phyloP scores from a whole-genome alignment of 2,329 filamentous ascomycete genomes.

The Xylaria sp. region DNA sequence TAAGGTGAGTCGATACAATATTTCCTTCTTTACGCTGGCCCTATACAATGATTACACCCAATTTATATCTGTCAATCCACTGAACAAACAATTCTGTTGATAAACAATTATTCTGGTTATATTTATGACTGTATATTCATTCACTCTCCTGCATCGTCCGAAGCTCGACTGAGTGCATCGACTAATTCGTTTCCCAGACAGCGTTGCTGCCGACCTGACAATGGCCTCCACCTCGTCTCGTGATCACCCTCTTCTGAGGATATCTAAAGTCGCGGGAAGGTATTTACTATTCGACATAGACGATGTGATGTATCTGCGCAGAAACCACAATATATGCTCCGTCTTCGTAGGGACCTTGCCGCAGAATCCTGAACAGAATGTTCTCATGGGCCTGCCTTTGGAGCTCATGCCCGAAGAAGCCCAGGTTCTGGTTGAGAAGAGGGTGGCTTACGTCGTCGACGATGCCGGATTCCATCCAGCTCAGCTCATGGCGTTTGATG shows the following conservation, averaged over 20 bases:
- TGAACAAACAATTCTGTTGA: conserved; percentile 54
- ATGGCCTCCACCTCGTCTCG: conserved; percentile 20
- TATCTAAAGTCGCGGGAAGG: conserved; percentile 72
- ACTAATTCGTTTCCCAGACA: conserved; percentile 20
- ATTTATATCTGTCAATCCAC: conserved; percentile 78
- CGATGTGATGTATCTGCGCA: conserved; percentile 70
- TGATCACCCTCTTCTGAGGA: conserved; percentile 52
- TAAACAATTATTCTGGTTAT: conserved; percentile 41
- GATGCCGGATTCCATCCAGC: conserved; percentile 66
- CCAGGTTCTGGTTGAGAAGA: conserved; percentile 69
- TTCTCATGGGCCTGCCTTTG: conserved; percentile 83
- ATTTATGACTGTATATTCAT: conserved; percentile 37
- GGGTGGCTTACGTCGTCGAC: conserved; percentile 73
- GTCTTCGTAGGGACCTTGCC: conserved; percentile 83
- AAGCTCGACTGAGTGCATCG: conserved; percentile 7
- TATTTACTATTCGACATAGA: conserved; percentile 89
- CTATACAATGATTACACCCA: conserved; percentile 56
- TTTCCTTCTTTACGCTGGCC: background rate
- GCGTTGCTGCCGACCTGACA: conserved; percentile 4
- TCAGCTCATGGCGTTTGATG: conserved; percentile 54
- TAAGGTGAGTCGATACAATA: conserved; percentile 24
- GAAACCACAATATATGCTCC: conserved; percentile 76
- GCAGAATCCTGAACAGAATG: conserved; percentile 89
- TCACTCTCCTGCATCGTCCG: conserved; percentile 23
- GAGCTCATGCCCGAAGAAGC: conserved; percentile 91